Evolutionary conservation across 495 filamentous ascomycete species (phyloP).

Genomic region (Hypoxylon fragiforme): DNA sequence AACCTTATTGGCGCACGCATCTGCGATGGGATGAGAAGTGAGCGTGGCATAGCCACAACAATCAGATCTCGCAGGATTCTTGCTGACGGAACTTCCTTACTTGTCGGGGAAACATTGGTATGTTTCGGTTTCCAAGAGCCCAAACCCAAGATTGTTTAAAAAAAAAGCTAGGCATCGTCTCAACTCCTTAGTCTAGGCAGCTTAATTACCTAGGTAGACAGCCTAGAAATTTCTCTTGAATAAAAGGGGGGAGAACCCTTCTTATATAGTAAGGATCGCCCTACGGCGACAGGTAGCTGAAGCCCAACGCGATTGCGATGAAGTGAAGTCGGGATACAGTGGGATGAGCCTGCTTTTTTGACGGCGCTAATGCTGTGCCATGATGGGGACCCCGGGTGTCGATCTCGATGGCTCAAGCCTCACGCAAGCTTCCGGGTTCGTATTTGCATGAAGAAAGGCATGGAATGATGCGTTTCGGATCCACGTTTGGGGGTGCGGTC

Average conservation of each 20-base stretch:
- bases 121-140: too few relatives aligned
- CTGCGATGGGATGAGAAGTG: background rate
- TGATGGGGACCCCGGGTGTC: slow-evolving; percentile 19
- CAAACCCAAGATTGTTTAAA: too few relatives aligned
- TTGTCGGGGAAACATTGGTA: too few relatives aligned
- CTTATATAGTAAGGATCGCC: background rate
- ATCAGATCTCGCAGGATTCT: background rate
- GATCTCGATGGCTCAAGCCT: slow-evolving; percentile 34
- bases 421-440: slow-evolving; percentile 23
- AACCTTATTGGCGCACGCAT: slow-evolving; percentile 3
- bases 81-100: too few relatives aligned
- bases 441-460: slow-evolving; percentile 32
- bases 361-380: slow-evolving; percentile 31
- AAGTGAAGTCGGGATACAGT: slow-evolving; percentile 29
- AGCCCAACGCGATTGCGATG: slow-evolving; percentile 4
- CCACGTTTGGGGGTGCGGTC: slow-evolving; percentile 12
- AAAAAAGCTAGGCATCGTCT: too few relatives aligned
- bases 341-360: slow-evolving; percentile 22
- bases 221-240: too few relatives aligned
- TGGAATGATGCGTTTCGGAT: slow-evolving; percentile 33
- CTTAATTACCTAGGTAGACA: too few relatives aligned
- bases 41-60: slow-evolving; percentile 6
- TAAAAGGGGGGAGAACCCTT: too few relatives aligned
- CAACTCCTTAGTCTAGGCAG: too few relatives aligned
- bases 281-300: background rate